Evolutionary conservation across 2,329 filamentous ascomycete species (phyloP), one percentile per base, ranked within the genome.

Genomic region (Tolypocladium cylindrosporum): DNA sequence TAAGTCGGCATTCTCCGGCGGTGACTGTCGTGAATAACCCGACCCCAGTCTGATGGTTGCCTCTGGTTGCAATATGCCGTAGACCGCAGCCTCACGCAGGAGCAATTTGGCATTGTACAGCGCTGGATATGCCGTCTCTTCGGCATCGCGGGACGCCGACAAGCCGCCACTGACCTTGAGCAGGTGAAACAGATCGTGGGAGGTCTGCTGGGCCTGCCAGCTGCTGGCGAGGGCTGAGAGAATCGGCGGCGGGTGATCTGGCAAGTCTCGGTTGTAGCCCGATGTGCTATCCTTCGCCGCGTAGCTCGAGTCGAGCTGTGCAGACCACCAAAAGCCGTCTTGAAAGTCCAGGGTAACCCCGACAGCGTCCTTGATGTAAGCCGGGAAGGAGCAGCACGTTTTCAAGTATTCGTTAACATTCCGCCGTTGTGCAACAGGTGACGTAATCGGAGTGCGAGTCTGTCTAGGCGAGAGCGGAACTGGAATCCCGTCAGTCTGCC

Each of bases 291-390:
- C 56, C 24, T 60, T 57, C 34, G 63, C 57, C n/a, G 64, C 64
- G 52, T 65, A 64, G 45, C 59, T 61, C n/a, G 67, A 59, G 50
- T 68, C 75, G 31, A 79, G 67, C 61, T 81, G 77, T 54, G 81
- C 79, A 19, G 77, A 79, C 78, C 79, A 81, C 81, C 81, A 84
- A 63, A 84, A 84, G 1, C 74, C 74, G 61, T 84, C 81, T 39
- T 79, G 73, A 57, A 80, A 83, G 63, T 84, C 81, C 3, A 81
- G 65, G 56, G 77, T 74, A 4, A 68, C 64, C 57, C 74, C 74
- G 19, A 79, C 76, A 59, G 75, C 67, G n/a, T 74, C 70, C 1
- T 71, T 65, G 34, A 74, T 69, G 14, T 72, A 69, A n/a, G 70
- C 66, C n/a, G 71, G 67, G 24, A 77, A 68, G 16, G 72, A 69